Evolutionary conservation across 768 basidiomycete genomes (phyloP).

Genomic region (Neoboletus magnificus): DNA sequence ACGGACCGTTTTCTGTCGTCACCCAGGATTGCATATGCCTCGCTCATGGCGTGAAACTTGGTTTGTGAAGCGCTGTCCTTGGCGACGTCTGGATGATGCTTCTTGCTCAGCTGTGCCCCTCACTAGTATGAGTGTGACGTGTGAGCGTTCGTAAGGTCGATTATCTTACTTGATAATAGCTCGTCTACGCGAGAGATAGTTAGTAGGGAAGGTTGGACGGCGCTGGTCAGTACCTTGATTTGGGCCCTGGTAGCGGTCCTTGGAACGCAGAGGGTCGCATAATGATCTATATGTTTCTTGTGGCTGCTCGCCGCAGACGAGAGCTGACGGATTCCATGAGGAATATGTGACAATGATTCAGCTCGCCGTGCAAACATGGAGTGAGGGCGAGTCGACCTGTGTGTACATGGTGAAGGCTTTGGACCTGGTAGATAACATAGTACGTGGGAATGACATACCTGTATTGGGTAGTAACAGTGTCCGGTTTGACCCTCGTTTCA

Average conservation of each 20-base stretch:
- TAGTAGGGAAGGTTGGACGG: background rate
- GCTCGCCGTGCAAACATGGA: background rate
- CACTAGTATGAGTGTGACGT: background rate
- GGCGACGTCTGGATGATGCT: constrained; percentile 44
- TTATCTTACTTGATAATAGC: constrained; percentile 28
- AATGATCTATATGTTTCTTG: constrained; percentile 24
- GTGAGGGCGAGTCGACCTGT: background rate
- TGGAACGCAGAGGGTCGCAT: constrained; percentile 27
- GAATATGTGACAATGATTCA: background rate
- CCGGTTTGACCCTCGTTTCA: constrained; percentile 23
- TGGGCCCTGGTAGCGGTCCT: constrained; percentile 31
- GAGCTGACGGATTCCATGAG: constrained; percentile 9
- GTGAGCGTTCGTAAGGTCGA: background rate
- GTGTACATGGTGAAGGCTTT: no score
- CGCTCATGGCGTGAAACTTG: constrained; percentile 45
- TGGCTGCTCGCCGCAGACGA: constrained; percentile 15
- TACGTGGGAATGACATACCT: constrained; percentile 24
- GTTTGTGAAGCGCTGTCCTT: constrained; percentile 36
- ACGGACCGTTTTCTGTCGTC: constrained; percentile 45
- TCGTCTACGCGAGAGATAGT: constrained; percentile 17
- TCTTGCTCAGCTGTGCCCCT: constrained; percentile 42
- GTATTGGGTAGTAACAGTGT: background rate
- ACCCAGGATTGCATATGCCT: constrained; percentile 44
- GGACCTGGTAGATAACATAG: no score
- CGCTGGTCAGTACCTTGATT: constrained; percentile 25